Evolutionary conservation across 2,329 filamentous ascomycete species (phyloP).

Genomic region (Talaromyces amestolkiae): DNA sequence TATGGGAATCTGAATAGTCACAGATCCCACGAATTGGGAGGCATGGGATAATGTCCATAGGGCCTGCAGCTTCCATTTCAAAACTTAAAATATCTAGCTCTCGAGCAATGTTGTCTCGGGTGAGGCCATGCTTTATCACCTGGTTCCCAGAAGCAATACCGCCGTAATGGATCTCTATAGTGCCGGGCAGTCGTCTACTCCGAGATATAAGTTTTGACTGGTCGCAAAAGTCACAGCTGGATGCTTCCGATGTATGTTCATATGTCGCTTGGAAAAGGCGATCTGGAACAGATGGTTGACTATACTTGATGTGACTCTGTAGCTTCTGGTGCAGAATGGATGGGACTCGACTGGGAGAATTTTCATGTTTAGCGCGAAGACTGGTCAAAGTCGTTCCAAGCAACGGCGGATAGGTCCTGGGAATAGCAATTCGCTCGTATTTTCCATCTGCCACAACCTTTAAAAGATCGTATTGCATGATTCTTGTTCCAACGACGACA

Average conservation of each 20-base stretch:
- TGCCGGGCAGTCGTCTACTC: background rate
- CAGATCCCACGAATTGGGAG: slow-evolving; percentile 20
- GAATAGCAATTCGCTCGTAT: background rate
- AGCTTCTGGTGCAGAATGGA: slow-evolving; percentile 5
- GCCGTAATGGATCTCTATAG: slow-evolving; percentile 30
- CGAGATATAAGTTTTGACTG: slow-evolving; percentile 1
- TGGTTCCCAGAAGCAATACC: slow-evolving; percentile 32
- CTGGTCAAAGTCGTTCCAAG: background rate
- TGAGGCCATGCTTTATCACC: slow-evolving; percentile 4
- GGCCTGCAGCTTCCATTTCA: background rate
- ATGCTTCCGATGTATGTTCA: background rate
- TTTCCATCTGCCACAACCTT: slow-evolving; percentile 1
- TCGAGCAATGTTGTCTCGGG: slow-evolving; percentile 4
- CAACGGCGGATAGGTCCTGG: background rate
- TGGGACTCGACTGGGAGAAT: background rate
- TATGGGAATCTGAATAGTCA: slow-evolving; percentile 18
- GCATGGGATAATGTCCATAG: slow-evolving; percentile 12
- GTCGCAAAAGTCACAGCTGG: background rate
- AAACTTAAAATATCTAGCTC: background rate
- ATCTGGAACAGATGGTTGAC: background rate
- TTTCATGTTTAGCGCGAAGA: slow-evolving; percentile 6
- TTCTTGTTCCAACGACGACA: slow-evolving; percentile 18
- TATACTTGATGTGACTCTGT: background rate
- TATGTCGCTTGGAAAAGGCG: slow-evolving; percentile 4
- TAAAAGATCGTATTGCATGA: slow-evolving; percentile 12